These are phyloP conservation scores for Ploettnerulaceae sp. DNA, from an alignment of 2,329 filamentous ascomycete species.

Conservation along the genomic window DNA sequence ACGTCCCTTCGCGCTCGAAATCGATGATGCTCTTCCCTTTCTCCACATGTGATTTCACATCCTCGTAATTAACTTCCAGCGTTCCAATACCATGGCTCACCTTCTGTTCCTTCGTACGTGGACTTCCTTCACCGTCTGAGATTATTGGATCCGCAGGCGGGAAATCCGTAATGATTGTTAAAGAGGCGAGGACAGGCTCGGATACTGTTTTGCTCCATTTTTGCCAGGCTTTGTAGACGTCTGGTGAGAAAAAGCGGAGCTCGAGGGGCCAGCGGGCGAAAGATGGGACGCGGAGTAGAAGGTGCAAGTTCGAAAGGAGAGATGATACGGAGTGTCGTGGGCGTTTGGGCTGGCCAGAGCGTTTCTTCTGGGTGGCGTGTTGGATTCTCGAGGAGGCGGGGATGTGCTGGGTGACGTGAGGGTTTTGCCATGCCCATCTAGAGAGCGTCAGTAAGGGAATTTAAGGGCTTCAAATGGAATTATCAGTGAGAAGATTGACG, in stretches of 20 bases:
- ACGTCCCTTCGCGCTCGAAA: constrained; percentile 52
- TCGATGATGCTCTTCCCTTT: constrained; percentile 51
- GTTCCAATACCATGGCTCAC: constrained; percentile 46
- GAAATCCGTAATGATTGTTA: constrained; percentile 27
- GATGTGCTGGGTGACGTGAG: constrained; percentile 76
- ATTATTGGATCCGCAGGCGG: not conserved
- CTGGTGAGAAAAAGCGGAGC: constrained; percentile 70
- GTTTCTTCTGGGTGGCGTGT: constrained; percentile 46
- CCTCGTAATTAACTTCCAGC: constrained; percentile 50
- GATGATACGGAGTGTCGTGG: constrained; percentile 59
- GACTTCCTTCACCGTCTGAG: constrained; percentile 3
- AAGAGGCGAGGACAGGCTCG: constrained; percentile 23
- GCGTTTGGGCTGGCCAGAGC: constrained; percentile 50
- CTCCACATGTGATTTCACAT: constrained; percentile 48
- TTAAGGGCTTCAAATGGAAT: not conserved
- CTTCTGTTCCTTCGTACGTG: constrained; percentile 12
- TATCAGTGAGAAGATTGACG: not conserved
- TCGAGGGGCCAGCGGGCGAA: constrained; percentile 80
- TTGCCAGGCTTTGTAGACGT: constrained; percentile 66
- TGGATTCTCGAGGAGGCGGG: constrained; percentile 56
- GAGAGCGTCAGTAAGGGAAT: not conserved
- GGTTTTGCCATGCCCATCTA: constrained; percentile 90
- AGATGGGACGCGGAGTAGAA: constrained; percentile 72
- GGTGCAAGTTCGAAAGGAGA: constrained; percentile 73
- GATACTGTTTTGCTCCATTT: constrained; percentile 45